Conservation (phyloP, 73 alveolate species). For the Paramecium biaurelia region DNA sequence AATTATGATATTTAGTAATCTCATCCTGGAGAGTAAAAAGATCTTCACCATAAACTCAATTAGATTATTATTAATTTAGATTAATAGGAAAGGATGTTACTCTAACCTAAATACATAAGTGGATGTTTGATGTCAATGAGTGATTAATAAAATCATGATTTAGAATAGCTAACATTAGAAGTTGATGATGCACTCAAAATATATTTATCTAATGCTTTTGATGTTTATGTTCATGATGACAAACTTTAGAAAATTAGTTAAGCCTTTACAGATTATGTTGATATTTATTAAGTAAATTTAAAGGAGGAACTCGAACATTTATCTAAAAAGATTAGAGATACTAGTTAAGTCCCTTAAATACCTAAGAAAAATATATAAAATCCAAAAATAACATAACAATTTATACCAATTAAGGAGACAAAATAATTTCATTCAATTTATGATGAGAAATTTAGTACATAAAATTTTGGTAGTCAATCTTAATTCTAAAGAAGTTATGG, state of each 20-base stretch:
- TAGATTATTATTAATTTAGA: not conserved
- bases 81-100: not conserved
- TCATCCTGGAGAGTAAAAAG: slow-evolving; percentile 38
- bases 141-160: slow-evolving; percentile 16
- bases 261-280: not conserved
- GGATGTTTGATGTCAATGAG: slow-evolving; percentile 1
- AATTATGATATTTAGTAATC: not conserved
- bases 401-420: not conserved
- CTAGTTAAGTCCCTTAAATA: not conserved
- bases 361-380: not conserved
- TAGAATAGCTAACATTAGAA: not conserved
- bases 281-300: not conserved
- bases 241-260: not conserved
- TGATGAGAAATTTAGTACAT: not conserved
- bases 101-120: not conserved
- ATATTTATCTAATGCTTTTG: not conserved
- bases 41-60: slow-evolving; percentile 31
- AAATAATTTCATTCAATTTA: not conserved
- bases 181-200: not conserved
- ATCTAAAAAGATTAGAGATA: not conserved
- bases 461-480: not conserved
- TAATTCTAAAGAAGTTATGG: not conserved
- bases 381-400: not conserved
- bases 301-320: not conserved
- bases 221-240: not conserved